These are phyloP conservation scores for Sechiopsis laciniata DNA, from an alignment of 306 rosid species.

Conservation along the genomic window DNA sequence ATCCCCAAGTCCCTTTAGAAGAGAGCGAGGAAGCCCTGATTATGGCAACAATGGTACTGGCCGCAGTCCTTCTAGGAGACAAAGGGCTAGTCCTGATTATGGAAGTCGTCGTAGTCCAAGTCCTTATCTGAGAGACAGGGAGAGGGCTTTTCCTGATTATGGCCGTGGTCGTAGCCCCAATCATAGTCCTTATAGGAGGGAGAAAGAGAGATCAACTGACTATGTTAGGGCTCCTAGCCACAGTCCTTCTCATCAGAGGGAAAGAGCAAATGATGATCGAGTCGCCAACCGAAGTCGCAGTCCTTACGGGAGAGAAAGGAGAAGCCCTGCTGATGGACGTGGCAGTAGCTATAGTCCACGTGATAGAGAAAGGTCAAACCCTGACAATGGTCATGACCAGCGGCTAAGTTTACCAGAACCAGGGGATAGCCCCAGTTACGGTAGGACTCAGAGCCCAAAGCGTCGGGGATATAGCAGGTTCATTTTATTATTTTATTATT, in stretches of 20 bases:
- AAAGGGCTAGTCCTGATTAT: conserved; percentile 72
- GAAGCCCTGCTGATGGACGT: conserved; percentile 48
- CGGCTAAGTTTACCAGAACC: conserved; percentile 53
- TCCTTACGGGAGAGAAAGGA: conserved; percentile 46
- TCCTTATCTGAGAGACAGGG: conserved; percentile 50
- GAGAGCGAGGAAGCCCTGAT: conserved; percentile 97
- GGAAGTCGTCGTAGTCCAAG: conserved; percentile 63
- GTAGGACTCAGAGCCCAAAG: conserved; percentile 80
- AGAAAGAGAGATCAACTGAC: conserved; percentile 28
- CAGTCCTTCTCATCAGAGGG: conserved; percentile 33
- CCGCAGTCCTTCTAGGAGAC: conserved; percentile 55
- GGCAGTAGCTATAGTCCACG: conserved; percentile 41
- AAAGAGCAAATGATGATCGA: conserved; percentile 26
- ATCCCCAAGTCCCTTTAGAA: conserved; percentile 76
- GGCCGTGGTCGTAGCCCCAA: conserved; percentile 53
- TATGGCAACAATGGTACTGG: conserved; percentile 76
- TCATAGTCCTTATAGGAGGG: conserved; percentile 39
- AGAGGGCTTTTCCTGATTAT: conserved; percentile 48
- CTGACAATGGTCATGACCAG: conserved; percentile 53
- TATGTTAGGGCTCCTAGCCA: conserved; percentile 28
- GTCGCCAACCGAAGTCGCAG: conserved; percentile 25
- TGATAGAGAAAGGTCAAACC: conserved; percentile 40
- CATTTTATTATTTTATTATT: neutral
- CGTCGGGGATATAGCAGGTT: conserved; percentile 70
- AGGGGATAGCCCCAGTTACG: conserved; percentile 64